Percentiles rank a stretch among this genome's conserved stretches.
phyloP scores from a whole-genome alignment of 257 asterid species.

The Solanum ahanhuiri region DNA sequence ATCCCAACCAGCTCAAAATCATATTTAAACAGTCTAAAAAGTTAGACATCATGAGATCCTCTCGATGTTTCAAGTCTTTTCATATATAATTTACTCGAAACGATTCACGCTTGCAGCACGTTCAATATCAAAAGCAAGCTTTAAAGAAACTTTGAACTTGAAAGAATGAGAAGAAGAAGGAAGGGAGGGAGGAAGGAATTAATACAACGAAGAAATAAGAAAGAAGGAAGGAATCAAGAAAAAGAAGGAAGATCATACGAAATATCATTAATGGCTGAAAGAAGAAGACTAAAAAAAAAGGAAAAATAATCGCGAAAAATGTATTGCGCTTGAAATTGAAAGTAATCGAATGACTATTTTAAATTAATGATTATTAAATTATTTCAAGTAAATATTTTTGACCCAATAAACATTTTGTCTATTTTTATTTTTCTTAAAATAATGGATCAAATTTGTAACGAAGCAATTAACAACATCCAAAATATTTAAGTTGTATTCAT shows the following conservation, averaged over 20 bases:
- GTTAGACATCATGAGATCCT: neutral
- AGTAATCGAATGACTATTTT: no score
- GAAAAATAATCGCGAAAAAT: fast-evolving
- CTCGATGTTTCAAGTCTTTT: no score
- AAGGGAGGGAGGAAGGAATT: neutral
- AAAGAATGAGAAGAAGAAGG: neutral
- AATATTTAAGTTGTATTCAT: neutral
- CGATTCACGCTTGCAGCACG: fast-evolving
- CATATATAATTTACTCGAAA: no score
- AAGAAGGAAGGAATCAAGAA: neutral
- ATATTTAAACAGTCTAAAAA: no score
- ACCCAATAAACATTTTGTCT: no score
- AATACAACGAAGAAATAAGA: neutral
- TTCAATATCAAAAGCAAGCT: neutral
- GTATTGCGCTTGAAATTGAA: no score
- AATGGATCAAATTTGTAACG: neutral
- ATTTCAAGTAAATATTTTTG: no score
- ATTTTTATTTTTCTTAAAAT: neutral
- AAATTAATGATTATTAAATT: no score
- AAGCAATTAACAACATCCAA: neutral
- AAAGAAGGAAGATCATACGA: no score
- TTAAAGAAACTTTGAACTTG: no score
- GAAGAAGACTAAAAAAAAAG: neutral
- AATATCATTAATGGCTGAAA: no score
- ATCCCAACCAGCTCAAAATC: no score